Evolutionary conservation across 164 flowering plant genomes (phyloP), one percentile per base, ranked within the genome.

Genomic region (Litsea cubeba): DNA sequence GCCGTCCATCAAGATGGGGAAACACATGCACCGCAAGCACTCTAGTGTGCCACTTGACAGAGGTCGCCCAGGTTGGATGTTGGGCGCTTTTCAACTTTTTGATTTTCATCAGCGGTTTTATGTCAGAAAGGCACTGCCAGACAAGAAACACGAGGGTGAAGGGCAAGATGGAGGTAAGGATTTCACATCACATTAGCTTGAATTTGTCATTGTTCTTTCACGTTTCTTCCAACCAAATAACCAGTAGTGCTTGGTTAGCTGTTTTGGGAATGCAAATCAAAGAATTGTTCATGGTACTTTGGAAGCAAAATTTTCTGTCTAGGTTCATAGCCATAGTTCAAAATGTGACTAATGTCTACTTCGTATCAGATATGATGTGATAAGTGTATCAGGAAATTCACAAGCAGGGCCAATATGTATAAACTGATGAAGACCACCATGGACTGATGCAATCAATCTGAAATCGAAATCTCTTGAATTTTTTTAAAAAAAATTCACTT

Each of bases 41-140:
- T 77, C 84, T 0, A 65, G 70, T 76, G 28, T 60, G 14, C 40
- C 62, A 26, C 69, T 79, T 17, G 76, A 83, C 68, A 74, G 62
- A 17, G 73, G 82, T 26, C 80, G 79, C 65, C 87, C 85, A 6
- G 84, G 95, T 23, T 88, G 94, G 73, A 72, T 85, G 75, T 80
- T 83, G 84, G 83, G 87, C 28, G 32, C 89, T 32, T 66, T 88
- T 74, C 86, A 86, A 49, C 64, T 82, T 69, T 84, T 92, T 24
- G 81, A 85, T 71, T 84, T 79, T 78, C 87, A 88, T 75, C 82
- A 80, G 17, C 86, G 91, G 89, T 83, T 79, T 69, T 68, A 75
- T 72, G 74, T 79, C 62, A 88, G 75, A 35, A 86, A 77, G 64
- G 74, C 75, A 72, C 78, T 83, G 50, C 80, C 82, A 2, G 72